A percentile compares a stretch with the other conserved stretches of the same genome.
Conservation (phyloP, 768 basidiomycete species). For the Naganishia vaughanmartiniae region DNA sequence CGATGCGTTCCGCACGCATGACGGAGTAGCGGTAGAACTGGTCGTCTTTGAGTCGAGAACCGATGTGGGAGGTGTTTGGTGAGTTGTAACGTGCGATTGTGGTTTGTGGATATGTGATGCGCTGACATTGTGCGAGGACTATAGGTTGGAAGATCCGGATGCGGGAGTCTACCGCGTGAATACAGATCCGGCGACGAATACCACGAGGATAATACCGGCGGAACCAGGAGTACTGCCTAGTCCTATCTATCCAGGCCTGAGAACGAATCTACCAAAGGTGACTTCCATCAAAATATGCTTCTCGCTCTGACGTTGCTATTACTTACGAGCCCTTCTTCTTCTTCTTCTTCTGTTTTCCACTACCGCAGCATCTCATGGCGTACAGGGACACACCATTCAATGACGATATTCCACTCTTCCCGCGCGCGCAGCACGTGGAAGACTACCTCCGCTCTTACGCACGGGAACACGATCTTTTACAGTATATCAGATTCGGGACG, state of each 20-base stretch:
- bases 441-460: constrained; percentile 71
- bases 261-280: constrained; percentile 48
- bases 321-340: no score
- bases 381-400: constrained; percentile 41
- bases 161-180: constrained; percentile 17
- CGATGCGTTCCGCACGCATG: constrained; percentile 34
- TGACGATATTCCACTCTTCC: constrained; percentile 36
- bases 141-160: constrained; percentile 30
- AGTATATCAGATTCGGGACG: constrained; percentile 66
- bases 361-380: constrained; percentile 46
- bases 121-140: no score
- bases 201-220: background rate
- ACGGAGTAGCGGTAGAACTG: constrained; percentile 31
- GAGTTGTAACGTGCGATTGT: constrained; percentile 25
- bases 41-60: constrained; percentile 40
- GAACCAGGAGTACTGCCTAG: constrained; percentile 23
- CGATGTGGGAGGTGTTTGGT: constrained; percentile 49
- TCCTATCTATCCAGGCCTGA: constrained; percentile 47
- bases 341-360: constrained; percentile 1
- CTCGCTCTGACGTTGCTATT: background rate
- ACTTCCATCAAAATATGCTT: background rate
- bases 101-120: no score
- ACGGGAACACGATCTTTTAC: constrained; percentile 60
- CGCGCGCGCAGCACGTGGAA: constrained; percentile 55
- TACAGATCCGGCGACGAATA: background rate